Conservation (phyloP, 768 basidiomycete genomes). For the Macrolepiota albuminosa region DNA sequence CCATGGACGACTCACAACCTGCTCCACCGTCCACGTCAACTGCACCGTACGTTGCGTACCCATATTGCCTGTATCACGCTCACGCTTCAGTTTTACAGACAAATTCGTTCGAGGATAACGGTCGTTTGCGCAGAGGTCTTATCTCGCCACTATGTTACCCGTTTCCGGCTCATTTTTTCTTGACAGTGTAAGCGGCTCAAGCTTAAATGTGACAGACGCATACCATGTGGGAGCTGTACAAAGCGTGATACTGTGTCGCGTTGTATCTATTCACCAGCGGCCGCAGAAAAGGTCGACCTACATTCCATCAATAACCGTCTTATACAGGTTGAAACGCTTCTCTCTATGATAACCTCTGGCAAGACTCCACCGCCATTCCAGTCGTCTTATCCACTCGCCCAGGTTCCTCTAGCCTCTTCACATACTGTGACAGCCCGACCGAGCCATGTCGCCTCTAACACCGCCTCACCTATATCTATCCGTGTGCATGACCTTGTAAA, state of each 20-base stretch:
- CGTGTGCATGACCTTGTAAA: constrained; percentile 52
- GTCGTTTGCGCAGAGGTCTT: constrained; percentile 77
- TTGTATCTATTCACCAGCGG: constrained; percentile 77
- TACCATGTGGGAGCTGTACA: constrained; percentile 72
- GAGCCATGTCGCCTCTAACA: constrained; percentile 28
- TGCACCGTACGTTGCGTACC: constrained; percentile 16
- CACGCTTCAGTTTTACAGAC: constrained; percentile 29
- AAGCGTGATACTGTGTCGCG: constrained; percentile 72
- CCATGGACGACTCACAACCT: constrained; percentile 15
- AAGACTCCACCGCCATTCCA: constrained; percentile 31
- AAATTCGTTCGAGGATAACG: constrained; percentile 72
- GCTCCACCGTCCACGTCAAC: constrained; percentile 5
- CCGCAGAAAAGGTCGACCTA: constrained; percentile 83
- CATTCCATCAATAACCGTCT: constrained; percentile 82
- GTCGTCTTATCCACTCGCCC: constrained; percentile 29
- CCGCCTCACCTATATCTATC: constrained; percentile 46
- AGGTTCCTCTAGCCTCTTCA: constrained; percentile 7
- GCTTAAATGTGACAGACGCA: constrained; percentile 77
- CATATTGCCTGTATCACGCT: not conserved
- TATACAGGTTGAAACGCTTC: constrained; percentile 59
- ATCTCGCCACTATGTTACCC: constrained; percentile 1
- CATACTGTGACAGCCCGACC: constrained; percentile 26
- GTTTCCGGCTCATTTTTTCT: constrained; percentile 7
- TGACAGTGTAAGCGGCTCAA: constrained; percentile 84
- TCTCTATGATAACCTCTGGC: constrained; percentile 45